Evolutionary conservation across 352 stramenopile species (phyloP).

Genomic region (Globisporangium irregulare): DNA sequence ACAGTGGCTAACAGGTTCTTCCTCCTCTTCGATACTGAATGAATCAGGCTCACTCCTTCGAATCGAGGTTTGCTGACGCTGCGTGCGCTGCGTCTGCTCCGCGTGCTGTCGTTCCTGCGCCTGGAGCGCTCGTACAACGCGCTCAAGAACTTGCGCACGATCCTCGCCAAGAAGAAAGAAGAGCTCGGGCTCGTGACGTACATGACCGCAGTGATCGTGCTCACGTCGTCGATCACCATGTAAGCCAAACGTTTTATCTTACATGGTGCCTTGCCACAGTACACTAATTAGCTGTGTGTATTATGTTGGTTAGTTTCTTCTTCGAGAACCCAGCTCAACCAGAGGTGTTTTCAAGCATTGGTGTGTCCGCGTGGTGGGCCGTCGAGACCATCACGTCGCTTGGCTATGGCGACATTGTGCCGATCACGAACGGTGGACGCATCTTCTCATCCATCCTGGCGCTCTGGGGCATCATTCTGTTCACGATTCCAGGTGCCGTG

Average conservation of each 20-base stretch:
- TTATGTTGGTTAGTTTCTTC: slow-evolving; percentile 51
- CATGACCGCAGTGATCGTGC: slow-evolving; percentile 71
- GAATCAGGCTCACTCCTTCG: slow-evolving; percentile 2
- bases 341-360: slow-evolving; percentile 74
- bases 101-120: slow-evolving; percentile 80
- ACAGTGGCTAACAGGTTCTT: neutral
- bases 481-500: slow-evolving; percentile 82
- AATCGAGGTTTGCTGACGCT: slow-evolving; percentile 61
- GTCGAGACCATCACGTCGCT: slow-evolving; percentile 86
- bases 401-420: slow-evolving; percentile 85
- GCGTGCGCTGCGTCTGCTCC: slow-evolving; percentile 63
- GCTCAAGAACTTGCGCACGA: slow-evolving; percentile 72
- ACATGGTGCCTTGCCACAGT: neutral
- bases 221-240: slow-evolving; percentile 84
- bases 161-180: slow-evolving; percentile 72
- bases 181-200: slow-evolving; percentile 81
- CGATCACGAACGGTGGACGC: slow-evolving; percentile 57
- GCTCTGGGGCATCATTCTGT: slow-evolving; percentile 85
- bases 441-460: slow-evolving; percentile 75
- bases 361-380: slow-evolving; percentile 73
- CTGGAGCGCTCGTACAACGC: slow-evolving; percentile 77
- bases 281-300: neutral
- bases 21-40: neutral
- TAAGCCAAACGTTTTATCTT: slow-evolving; percentile 21
- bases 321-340: slow-evolving; percentile 72